Conservation (phyloP, 2,329 filamentous ascomycete species). For the Beauveria australis region DNA sequence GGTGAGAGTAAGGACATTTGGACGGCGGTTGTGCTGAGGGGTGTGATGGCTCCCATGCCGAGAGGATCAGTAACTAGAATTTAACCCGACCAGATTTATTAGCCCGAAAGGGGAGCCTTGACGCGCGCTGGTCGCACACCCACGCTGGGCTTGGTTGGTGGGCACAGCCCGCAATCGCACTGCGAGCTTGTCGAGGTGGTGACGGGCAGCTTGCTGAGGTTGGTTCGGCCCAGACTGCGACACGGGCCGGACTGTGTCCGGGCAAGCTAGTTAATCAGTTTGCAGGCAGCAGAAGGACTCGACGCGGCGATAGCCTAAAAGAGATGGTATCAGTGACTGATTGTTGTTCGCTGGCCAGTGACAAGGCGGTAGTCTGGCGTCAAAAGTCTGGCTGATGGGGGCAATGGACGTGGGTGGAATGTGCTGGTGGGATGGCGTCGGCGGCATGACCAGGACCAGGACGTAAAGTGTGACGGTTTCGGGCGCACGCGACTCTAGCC, state of each 20-base stretch:
- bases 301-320: neutral
- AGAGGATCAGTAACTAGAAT: neutral
- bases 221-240: neutral
- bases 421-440: neutral
- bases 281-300: neutral
- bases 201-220: neutral
- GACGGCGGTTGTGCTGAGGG: neutral
- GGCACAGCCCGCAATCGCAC: slow-evolving; percentile 2
- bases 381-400: neutral
- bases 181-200: neutral
- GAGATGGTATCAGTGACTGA: neutral
- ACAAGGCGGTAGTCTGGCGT: neutral
- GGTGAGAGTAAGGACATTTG: neutral
- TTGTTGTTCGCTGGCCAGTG: too few species aligned
- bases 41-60: neutral
- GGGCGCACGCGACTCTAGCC: neutral
- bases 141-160: neutral
- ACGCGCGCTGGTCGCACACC: slow-evolving; percentile 2
- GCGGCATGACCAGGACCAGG: neutral
- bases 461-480: neutral
- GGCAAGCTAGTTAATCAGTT: neutral
- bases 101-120: neutral
- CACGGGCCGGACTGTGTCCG: slow-evolving; percentile 4
- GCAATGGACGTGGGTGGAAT: neutral
- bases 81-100: neutral